phyloP scores from a whole-genome alignment of 768 basidiomycete species.

The Gautieria morchelliformis region DNA sequence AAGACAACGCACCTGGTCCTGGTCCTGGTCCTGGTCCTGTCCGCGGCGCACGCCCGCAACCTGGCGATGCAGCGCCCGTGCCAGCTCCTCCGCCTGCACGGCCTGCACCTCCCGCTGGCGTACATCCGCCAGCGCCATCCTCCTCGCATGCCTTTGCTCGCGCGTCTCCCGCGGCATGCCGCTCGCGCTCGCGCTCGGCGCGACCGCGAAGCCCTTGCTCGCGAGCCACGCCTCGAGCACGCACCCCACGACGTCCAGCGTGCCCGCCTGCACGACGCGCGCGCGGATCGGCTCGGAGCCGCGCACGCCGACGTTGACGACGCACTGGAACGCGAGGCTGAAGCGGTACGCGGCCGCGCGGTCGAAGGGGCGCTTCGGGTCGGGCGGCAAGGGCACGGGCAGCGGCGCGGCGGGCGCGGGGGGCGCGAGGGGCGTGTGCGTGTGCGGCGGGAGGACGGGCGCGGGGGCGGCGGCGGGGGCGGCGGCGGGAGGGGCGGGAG shows the following conservation, averaged over 20 bases:
- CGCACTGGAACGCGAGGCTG: conserved; percentile 89
- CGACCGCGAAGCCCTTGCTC: conserved; percentile 78
- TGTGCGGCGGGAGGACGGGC: too few relatives aligned
- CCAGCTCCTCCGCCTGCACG: conserved; percentile 42
- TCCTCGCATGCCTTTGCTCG: conserved; percentile 59
- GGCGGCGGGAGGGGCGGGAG: too few relatives aligned
- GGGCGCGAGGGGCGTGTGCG: too few relatives aligned
- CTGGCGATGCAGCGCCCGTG: conserved; percentile 47
- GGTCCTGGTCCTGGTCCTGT: too few relatives aligned
- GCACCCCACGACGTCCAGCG: conserved; percentile 86
- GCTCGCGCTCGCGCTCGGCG: conserved; percentile 67
- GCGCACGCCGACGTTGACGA: conserved; percentile 94
- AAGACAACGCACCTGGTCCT: too few relatives aligned
- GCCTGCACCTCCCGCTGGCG: conserved; percentile 38
- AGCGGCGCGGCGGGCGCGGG: too few relatives aligned
- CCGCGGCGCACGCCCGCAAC: conserved; percentile 22
- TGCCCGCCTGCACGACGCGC: conserved; percentile 90
- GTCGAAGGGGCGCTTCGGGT: conserved; percentile 36
- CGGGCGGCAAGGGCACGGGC: too few relatives aligned
- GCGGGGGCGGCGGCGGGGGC: too few relatives aligned
- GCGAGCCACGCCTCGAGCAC: conserved; percentile 91
- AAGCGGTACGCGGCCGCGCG: conserved; percentile 84
- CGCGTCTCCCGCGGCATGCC: conserved; percentile 66
- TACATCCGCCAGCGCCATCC: conserved; percentile 43
- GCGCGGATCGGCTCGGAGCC: conserved; percentile 89